Conservation (phyloP, 352 stramenopile species). For the Blastocystis sp. region DNA sequence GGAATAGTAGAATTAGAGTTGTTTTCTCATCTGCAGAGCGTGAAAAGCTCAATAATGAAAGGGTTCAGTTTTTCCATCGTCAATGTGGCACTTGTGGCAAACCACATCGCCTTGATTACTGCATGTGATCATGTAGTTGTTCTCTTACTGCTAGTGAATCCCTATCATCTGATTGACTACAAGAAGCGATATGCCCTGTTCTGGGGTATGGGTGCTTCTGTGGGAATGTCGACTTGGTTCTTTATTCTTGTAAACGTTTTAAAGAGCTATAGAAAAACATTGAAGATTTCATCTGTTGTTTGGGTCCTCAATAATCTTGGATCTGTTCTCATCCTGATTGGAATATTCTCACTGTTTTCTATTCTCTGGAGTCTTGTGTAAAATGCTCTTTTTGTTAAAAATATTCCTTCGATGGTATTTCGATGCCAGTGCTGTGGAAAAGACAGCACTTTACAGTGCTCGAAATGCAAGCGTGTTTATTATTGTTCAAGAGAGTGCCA, state of each 20-base stretch:
- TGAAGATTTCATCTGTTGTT: slow-evolving; percentile 38
- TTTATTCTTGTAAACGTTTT: slow-evolving; percentile 36
- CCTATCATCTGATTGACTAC: slow-evolving; percentile 16
- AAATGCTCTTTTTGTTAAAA: not conserved
- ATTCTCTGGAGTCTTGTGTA: slow-evolving; percentile 39
- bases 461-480: slow-evolving; percentile 18
- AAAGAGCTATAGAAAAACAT: slow-evolving; percentile 15
- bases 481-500: slow-evolving; percentile 9
- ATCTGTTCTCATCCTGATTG: slow-evolving; percentile 24
- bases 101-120: slow-evolving; percentile 48
- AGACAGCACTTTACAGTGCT: not conserved
- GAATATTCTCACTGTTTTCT: slow-evolving; percentile 52
- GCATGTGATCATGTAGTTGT: not conserved
- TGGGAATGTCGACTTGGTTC: slow-evolving; percentile 1
- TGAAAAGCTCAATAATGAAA: not conserved
- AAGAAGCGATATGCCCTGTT: not conserved
- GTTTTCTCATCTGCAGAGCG: not conserved
- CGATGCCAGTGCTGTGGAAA: slow-evolving; percentile 17
- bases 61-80: slow-evolving; percentile 39
- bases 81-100: slow-evolving; percentile 17
- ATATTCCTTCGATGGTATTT: not conserved
- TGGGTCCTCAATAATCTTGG: slow-evolving; percentile 30
- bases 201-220: not conserved
- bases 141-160: not conserved
- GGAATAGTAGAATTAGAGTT: not conserved